Base-by-base conservation (phyloP, 805 yeast genomes). In the Barnettozyma salicaria region DNA sequence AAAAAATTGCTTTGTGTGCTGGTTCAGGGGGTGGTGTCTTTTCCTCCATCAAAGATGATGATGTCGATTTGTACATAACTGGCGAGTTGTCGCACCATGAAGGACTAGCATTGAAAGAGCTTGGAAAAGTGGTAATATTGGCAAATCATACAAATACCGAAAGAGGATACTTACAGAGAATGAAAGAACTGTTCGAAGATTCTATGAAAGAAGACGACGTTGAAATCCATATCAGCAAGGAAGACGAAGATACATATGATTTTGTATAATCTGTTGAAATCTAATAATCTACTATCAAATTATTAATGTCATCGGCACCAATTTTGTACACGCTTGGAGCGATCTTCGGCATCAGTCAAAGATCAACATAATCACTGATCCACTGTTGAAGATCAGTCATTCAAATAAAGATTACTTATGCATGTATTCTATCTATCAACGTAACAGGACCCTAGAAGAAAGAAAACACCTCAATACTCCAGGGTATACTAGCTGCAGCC, bases 31-130 rank as follows among this genome's bases (percentile, higher is more conserved):
- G 84, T 4, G 69, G 80, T 1, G 86, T 89, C 2, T 79, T 87
- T 60, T 40, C 74, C 7, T 65, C 73, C 0, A 76, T 84, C 1
- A 55, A 60, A 0, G 68, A 70, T n/a, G 39, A 32, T 3, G 42
- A 43, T 6, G 48, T 36, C 3, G 97, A 92, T 50, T 64, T 88
- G 28, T 82, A 72, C 55, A 74, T 78, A 51, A 89, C 98, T 0
- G 99, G 99, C 2, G 99, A 92, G 56, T 62, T 92, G 47, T 80
- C 95, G 18, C 99, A 92, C 52, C 99, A 92, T 55, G 97, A 92
- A 57, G 81, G 83, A 8, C 68, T 92, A 27, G 73, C 60, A 40
- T 67, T 80, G 45, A 75, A 70, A 33, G 97, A 90, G 49, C 50
- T 64, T 12, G 96, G 95, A 0, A 66, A 76, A 13, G 65, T 76